phyloP scores from a whole-genome alignment of 129 eudicot species.

The Saussurea involucrata region DNA sequence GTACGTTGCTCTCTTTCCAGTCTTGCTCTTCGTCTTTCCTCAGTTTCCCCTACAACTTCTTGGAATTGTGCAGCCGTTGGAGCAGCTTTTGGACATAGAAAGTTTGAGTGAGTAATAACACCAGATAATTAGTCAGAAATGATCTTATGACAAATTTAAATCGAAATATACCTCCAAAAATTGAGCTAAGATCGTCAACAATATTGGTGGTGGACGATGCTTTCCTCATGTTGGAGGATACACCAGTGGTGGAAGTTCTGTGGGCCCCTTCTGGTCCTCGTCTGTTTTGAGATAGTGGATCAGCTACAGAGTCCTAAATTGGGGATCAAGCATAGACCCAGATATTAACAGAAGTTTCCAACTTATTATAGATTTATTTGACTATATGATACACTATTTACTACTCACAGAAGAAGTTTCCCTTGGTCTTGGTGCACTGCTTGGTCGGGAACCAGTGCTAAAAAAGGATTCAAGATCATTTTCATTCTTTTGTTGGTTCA shows the following conservation, averaged over 20 bases:
- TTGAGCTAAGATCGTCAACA: constrained; percentile 82
- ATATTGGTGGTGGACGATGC: constrained; percentile 66
- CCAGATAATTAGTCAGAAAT: background rate
- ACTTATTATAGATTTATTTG: background rate
- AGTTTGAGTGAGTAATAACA: background rate
- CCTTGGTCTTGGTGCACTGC: constrained; percentile 74
- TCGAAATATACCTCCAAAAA: constrained; percentile 65
- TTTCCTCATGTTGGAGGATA: constrained; percentile 59
- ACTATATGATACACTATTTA: background rate
- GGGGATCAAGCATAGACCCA: constrained; percentile 15
- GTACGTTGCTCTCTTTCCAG: constrained; percentile 90
- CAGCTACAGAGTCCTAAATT: constrained; percentile 50
- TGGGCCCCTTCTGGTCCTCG: constrained; percentile 57
- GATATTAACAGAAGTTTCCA: background rate
- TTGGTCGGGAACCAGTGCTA: constrained; percentile 55
- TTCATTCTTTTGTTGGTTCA: constrained; percentile 63
- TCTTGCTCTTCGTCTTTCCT: constrained; percentile 87
- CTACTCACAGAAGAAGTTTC: constrained; percentile 55
- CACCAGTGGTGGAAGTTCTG: constrained; percentile 40
- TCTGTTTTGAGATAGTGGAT: constrained; percentile 54
- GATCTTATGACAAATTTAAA: background rate
- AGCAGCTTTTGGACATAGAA: too few relatives aligned
- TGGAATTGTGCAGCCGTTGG: constrained; percentile 73
- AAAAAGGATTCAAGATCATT: constrained; percentile 73
- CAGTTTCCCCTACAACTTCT: constrained; percentile 86